phyloP scores from a whole-genome alignment of 441 rosid genomes.

The Geranium incanum region DNA sequence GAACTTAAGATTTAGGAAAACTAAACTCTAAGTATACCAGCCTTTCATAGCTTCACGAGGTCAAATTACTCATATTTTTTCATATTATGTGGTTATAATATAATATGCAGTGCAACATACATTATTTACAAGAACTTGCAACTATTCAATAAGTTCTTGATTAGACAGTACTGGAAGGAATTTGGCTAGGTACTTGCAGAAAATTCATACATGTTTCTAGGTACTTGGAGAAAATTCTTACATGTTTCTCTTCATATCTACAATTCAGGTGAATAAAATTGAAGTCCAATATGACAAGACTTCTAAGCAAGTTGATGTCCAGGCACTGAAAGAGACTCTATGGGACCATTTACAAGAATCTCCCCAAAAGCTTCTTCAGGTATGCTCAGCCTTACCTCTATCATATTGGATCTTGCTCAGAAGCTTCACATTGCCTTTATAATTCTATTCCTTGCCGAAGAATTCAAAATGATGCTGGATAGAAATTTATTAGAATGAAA shows the following conservation, averaged over 20 bases:
- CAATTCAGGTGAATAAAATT: conserved; percentile 61
- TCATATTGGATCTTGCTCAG: neutral
- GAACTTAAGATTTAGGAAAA: neutral
- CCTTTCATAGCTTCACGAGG: too few relatives aligned
- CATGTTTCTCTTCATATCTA: conserved; percentile 5
- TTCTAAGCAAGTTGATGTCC: conserved; percentile 91
- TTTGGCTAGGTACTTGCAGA: too few relatives aligned
- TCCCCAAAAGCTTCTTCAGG: conserved; percentile 41
- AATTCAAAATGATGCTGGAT: too few relatives aligned
- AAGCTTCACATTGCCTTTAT: neutral
- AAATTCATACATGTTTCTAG: conserved; percentile 1
- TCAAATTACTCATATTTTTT: too few relatives aligned
- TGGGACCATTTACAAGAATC: conserved; percentile 64
- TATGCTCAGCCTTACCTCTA: conserved; percentile 15
- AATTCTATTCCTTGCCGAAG: neutral
- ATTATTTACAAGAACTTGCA: too few relatives aligned
- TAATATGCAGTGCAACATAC: too few relatives aligned
- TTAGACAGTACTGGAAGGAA: too few relatives aligned
- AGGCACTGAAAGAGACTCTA: conserved; percentile 68
- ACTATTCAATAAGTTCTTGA: too few relatives aligned
- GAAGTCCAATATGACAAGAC: conserved; percentile 81
- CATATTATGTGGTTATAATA: too few relatives aligned
- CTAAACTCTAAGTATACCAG: too few relatives aligned
- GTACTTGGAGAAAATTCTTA: neutral
- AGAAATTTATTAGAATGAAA: too few relatives aligned